A percentile compares a stretch with the other conserved stretches of the same genome.
Evolutionary conservation across 1,284 basidiomycete species (phyloP).

Genomic region (Fomitiporia mediterranea): DNA sequence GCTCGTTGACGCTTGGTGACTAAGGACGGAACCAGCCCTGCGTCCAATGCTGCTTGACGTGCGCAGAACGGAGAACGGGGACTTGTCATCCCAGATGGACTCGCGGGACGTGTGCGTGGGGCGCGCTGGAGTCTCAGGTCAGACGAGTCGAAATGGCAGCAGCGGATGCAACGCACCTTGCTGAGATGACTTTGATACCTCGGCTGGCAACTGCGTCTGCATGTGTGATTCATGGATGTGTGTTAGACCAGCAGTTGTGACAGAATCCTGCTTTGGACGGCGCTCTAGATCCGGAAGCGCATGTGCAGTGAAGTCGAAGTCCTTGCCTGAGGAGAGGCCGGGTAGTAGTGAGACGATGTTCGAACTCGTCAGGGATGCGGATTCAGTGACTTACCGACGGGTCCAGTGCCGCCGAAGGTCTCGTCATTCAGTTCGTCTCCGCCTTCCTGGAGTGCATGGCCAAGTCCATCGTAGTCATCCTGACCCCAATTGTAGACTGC

Average conservation of each 20-base stretch:
- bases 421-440: constrained; percentile 93
- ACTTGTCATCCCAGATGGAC: constrained; percentile 76
- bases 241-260: background rate
- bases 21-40: constrained; percentile 10
- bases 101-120: constrained; percentile 51
- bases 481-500: constrained; percentile 86
- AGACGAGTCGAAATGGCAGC: background rate
- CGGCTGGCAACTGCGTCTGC: background rate
- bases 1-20: constrained; percentile 14
- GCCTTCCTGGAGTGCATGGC: constrained; percentile 81
- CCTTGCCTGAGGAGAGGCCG: constrained; percentile 56
- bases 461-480: constrained; percentile 87
- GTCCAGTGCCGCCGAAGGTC: constrained; percentile 78
- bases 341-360: background rate
- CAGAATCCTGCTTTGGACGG: constrained; percentile 8
- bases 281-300: constrained; percentile 33
- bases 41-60: constrained; percentile 24
- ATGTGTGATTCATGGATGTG: background rate
- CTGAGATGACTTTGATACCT: constrained; percentile 12
- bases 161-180: constrained; percentile 22
- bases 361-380: background rate
- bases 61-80: constrained; percentile 61
- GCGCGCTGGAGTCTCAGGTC: constrained; percentile 23
- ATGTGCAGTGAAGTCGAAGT: constrained; percentile 83
- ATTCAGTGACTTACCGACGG: constrained; percentile 55